These are phyloP conservation scores for Zasmidium cellare DNA, from an alignment of 2,329 filamentous ascomycete genomes.

Conservation along the genomic window DNA sequence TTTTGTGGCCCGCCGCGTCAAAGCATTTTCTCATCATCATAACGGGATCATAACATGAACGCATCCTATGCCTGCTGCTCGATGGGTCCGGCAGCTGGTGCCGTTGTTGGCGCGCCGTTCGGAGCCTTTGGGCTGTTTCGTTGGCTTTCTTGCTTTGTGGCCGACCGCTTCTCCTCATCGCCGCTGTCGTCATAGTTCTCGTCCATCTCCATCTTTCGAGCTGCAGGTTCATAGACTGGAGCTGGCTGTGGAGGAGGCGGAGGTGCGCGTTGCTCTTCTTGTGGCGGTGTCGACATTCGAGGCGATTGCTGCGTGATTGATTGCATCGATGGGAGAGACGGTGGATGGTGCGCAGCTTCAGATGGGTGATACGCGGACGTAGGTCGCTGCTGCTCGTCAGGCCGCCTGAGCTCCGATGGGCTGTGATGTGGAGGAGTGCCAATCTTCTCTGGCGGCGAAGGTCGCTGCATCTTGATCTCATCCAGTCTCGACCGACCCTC, in stretches of 20 bases:
- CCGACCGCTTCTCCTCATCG: conserved; percentile 69
- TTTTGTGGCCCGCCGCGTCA: not conserved
- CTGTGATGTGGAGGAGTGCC: conserved; percentile 72
- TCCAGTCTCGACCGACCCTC: conserved; percentile 85
- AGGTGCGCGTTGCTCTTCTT: conserved; percentile 43
- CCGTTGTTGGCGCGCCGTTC: conserved; percentile 21
- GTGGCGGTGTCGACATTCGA: conserved; percentile 53
- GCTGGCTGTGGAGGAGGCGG: conserved; percentile 32
- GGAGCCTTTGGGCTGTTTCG: conserved; percentile 42
- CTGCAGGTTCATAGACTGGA: conserved; percentile 74
- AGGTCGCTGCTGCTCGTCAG: conserved; percentile 67
- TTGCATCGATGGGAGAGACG: conserved; percentile 57
- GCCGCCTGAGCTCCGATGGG: conserved; percentile 67
- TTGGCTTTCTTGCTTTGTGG: conserved; percentile 45
- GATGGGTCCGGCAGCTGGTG: conserved; percentile 11
- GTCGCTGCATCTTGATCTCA: conserved; percentile 74
- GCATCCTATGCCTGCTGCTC: conserved; percentile 19
- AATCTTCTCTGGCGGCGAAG: conserved; percentile 49
- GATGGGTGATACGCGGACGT: conserved; percentile 77
- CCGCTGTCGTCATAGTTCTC: conserved; percentile 96
- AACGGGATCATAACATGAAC: conserved; percentile 1
- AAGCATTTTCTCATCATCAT: not conserved
- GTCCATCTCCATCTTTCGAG: conserved; percentile 93
- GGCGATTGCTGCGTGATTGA: conserved; percentile 48
- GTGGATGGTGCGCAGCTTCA: conserved; percentile 84